These are phyloP conservation scores for Fomitopsis betulina DNA, from an alignment of 1,284 basidiomycete genomes.

Conservation along the genomic window DNA sequence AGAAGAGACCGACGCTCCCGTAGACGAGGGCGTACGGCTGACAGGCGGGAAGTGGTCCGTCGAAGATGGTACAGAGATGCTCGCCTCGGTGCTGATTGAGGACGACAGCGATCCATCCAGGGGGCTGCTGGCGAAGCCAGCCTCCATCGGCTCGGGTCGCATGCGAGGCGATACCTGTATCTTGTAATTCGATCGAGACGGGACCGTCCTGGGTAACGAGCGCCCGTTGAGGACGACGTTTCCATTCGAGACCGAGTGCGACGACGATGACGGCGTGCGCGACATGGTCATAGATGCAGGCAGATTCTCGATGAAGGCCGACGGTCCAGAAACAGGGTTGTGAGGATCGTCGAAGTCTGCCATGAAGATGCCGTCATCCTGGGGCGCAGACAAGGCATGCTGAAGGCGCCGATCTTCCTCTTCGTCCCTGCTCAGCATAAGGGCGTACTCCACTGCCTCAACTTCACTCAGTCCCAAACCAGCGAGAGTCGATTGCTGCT, in stretches of 20 bases:
- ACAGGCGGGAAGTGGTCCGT: conserved; percentile 21
- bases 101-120: conserved; percentile 6
- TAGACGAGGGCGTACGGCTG: conserved; percentile 19
- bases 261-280: conserved; percentile 13
- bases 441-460: conserved; percentile 77
- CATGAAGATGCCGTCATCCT: conserved; percentile 55
- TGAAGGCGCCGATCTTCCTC: conserved; percentile 31
- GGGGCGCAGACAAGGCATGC: not conserved
- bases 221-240: conserved; percentile 9
- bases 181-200: conserved; percentile 24
- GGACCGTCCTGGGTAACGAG: conserved; percentile 14
- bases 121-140: conserved; percentile 23
- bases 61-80: conserved; percentile 2
- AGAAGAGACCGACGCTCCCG: conserved; percentile 14
- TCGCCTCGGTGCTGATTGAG: conserved; percentile 1
- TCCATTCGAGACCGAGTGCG: conserved; percentile 11
- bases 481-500: conserved; percentile 52
- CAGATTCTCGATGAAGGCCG: conserved; percentile 15
- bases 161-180: conserved; percentile 34
- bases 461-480: conserved; percentile 71
- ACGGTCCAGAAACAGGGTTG: conserved; percentile 18
- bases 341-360: conserved; percentile 48
- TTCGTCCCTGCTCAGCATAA: conserved; percentile 86
- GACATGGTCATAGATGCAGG: conserved; percentile 11
- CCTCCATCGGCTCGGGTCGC: conserved; percentile 31